These are phyloP conservation scores for Eudorina sp. DNA, from an alignment of 139 green algal genomes.

Conservation along the genomic window DNA sequence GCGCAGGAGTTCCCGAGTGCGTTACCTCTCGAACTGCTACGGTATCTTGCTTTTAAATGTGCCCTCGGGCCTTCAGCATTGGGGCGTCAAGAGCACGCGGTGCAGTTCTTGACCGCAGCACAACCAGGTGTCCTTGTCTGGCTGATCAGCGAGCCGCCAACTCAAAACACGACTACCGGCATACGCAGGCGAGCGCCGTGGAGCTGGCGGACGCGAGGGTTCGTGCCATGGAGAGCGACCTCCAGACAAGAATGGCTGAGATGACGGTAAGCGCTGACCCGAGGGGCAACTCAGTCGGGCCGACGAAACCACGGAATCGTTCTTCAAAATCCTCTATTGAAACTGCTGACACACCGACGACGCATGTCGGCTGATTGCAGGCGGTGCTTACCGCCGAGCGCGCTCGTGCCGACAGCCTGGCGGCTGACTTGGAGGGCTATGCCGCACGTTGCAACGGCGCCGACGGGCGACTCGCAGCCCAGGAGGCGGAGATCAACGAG, in stretches of 20 bases:
- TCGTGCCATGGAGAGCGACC: slow-evolving; percentile 32
- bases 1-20: no score
- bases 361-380: not conserved
- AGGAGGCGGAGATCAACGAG: slow-evolving; percentile 24
- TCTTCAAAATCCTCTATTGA: no score
- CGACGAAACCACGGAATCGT: no score
- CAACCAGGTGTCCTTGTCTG: no score
- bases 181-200: not conserved
- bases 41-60: no score
- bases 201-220: slow-evolving; percentile 49
- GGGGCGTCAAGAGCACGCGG: not conserved
- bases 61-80: no score
- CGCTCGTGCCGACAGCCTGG: slow-evolving; percentile 29
- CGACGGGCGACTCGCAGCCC: slow-evolving; percentile 13
- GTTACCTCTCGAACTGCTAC: no score
- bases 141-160: no score
- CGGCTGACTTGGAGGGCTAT: slow-evolving; percentile 9
- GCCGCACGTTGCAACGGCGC: not conserved
- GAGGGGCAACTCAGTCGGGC: no score
- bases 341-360: no score
- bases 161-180: no score
- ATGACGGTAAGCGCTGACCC: slow-evolving; percentile 45
- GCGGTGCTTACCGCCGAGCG: slow-evolving; percentile 24
- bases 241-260: not conserved
- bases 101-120: no score